Evolutionary conservation across 2,329 filamentous ascomycete species (phyloP).

Genomic region (Fusarium pseudoanthophilum): DNA sequence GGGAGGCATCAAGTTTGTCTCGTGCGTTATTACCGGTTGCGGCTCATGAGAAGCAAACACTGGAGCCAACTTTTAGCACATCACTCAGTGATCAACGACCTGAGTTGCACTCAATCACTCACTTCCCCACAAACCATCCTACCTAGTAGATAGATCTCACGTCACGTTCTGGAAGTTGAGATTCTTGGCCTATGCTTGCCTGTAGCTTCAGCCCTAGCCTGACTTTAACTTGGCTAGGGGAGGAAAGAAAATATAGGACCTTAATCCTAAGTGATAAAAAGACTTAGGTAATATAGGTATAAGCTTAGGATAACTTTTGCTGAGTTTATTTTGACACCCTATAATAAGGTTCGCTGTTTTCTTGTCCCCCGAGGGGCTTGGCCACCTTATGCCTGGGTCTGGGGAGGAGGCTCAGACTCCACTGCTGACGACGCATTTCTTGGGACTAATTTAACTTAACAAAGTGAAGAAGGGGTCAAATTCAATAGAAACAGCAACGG

Average conservation of each 20-base stretch:
- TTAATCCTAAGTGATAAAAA: no score
- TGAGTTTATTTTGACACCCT: no score
- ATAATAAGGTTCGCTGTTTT: no score
- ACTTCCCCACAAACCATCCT: slow-evolving; percentile 15
- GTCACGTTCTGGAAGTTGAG: background rate
- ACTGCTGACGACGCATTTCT: slow-evolving; percentile 38
- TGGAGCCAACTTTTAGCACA: background rate
- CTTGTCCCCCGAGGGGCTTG: no score
- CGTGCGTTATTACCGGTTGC: slow-evolving; percentile 29
- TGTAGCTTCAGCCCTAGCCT: slow-evolving; percentile 8
- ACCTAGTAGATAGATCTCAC: background rate
- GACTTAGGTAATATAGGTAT: no score
- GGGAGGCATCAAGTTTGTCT: slow-evolving; percentile 11
- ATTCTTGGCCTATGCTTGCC: slow-evolving; percentile 11
- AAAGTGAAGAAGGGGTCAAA: background rate
- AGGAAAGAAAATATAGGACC: no score
- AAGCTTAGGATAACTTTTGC: no score
- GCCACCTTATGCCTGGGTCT: background rate
- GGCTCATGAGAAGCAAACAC: background rate
- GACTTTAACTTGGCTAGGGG: background rate
- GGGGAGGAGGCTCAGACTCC: slow-evolving; percentile 13
- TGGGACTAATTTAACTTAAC: slow-evolving; percentile 25
- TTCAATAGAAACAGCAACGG: background rate
- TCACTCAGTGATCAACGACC: background rate
- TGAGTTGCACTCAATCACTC: background rate